Conservation (phyloP, 139 green algal species). For the Chlamydomonas incerta region DNA sequence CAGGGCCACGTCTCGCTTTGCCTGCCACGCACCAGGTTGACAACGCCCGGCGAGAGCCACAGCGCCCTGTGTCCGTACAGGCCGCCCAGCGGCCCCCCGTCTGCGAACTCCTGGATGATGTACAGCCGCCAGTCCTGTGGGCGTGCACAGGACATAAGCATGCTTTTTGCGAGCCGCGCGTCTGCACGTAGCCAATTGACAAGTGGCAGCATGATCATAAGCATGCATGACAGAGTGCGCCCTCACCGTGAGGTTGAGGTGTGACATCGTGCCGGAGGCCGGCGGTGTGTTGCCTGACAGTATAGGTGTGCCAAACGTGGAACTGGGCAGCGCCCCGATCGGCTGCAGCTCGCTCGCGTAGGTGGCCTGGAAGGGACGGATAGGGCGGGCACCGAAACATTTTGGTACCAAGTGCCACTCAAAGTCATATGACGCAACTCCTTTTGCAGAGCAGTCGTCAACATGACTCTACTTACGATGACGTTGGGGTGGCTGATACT, state of each 20-base stretch:
- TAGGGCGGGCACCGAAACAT: too few relatives aligned
- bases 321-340: not conserved
- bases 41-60: not conserved
- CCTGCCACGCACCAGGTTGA: not conserved
- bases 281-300: not conserved
- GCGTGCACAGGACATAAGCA: too few relatives aligned
- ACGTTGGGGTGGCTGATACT: not conserved
- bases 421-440: too few relatives aligned
- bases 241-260: not conserved
- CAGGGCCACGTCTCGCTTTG: too few relatives aligned
- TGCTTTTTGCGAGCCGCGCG: too few relatives aligned
- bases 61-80: not conserved
- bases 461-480: too few relatives aligned
- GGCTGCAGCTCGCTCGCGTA: not conserved
- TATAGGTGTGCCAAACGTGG: not conserved
- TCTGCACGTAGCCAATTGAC: too few relatives aligned
- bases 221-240: not conserved
- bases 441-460: too few relatives aligned
- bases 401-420: too few relatives aligned
- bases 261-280: not conserved
- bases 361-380: slow-evolving; percentile 4
- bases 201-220: too few relatives aligned
- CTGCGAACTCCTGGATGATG: slow-evolving; percentile 57
- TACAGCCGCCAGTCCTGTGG: slow-evolving; percentile 54
- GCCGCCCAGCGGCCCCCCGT: not conserved